Percentiles rank a stretch among this genome's conserved stretches.
Evolutionary conservation across 2,329 filamentous ascomycete species (phyloP).

Genomic region (Fusarium xylarioides): DNA sequence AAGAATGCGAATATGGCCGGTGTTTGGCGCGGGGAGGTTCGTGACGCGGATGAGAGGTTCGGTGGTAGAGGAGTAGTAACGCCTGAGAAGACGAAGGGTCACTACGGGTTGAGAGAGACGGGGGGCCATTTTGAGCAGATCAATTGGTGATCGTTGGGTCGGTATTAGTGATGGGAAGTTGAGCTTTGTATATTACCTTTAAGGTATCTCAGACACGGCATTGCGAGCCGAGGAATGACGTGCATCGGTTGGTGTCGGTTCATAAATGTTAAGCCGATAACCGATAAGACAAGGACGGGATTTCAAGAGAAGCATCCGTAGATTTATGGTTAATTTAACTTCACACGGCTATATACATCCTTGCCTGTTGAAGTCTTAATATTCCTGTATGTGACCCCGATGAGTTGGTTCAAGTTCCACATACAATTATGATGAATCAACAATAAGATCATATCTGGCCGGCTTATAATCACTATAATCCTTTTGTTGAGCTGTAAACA

Average conservation of each 20-base stretch:
- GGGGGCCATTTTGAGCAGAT: slow-evolving; percentile 44
- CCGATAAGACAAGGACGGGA: slow-evolving; percentile 21
- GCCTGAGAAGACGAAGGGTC: slow-evolving; percentile 34
- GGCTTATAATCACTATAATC: not conserved
- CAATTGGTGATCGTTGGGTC: not conserved
- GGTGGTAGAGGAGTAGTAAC: slow-evolving; percentile 55
- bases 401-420: slow-evolving; percentile 30
- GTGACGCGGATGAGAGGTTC: slow-evolving; percentile 73
- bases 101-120: slow-evolving; percentile 38
- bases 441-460: not conserved
- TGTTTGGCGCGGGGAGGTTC: slow-evolving; percentile 78
- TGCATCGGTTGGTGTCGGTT: slow-evolving; percentile 34
- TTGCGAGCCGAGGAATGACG: slow-evolving; percentile 29
- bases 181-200: not conserved
- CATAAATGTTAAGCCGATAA: slow-evolving; percentile 34
- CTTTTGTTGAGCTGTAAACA: no score
- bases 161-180: not conserved
- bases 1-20: slow-evolving; percentile 86
- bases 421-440: not conserved
- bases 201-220: not conserved
- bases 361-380: not conserved
- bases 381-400: not conserved
- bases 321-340: slow-evolving; percentile 9
- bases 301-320: not conserved
- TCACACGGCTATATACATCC: not conserved